A percentile compares a stretch with the other conserved stretches of the same genome.
Evolutionary conservation across 1,284 basidiomycete genomes (phyloP).

Genomic region (Apiotrichum sp.): DNA sequence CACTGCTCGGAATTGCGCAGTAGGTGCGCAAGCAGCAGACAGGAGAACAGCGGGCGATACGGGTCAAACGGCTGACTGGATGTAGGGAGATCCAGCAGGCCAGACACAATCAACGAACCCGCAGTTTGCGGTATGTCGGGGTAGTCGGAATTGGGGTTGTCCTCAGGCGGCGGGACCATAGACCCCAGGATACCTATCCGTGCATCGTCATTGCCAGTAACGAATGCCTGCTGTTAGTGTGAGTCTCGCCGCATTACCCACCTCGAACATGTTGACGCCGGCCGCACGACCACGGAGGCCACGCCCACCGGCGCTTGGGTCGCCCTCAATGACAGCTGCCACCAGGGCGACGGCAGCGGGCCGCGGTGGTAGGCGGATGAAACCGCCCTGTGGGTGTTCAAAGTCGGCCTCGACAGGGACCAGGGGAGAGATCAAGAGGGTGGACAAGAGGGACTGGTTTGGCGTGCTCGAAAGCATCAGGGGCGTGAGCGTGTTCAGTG

Average conservation of each 20-base stretch:
- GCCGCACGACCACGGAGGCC: conserved; percentile 46
- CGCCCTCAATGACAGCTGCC: conserved; percentile 38
- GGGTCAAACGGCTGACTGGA: conserved; percentile 47
- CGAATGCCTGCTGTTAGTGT: conserved; percentile 29
- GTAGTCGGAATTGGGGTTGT: conserved; percentile 26
- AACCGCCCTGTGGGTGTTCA: conserved; percentile 46
- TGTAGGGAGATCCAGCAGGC: conserved; percentile 47
- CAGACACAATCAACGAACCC: conserved; percentile 51
- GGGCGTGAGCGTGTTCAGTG: conserved; percentile 70
- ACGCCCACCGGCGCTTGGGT: conserved; percentile 33
- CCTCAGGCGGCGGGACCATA: conserved; percentile 27
- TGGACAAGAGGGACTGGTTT: conserved; percentile 52
- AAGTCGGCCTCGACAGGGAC: conserved; percentile 46
- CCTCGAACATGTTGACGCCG: conserved; percentile 50
- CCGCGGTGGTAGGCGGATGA: conserved; percentile 42
- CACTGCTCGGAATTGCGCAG: conserved; percentile 53
- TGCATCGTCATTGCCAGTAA: conserved; percentile 45
- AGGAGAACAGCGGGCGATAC: conserved; percentile 52
- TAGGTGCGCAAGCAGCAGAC: conserved; percentile 52
- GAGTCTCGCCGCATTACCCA: conserved; percentile 13
- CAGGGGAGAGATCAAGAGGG: conserved; percentile 46
- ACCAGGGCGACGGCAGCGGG: conserved; percentile 48
- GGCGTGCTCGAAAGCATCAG: conserved; percentile 47
- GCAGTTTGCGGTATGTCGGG: conserved; percentile 41
- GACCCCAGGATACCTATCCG: conserved; percentile 46